Evolutionary conservation across 441 rosid species (phyloP).

Genomic region (Biscutella laevigata): DNA sequence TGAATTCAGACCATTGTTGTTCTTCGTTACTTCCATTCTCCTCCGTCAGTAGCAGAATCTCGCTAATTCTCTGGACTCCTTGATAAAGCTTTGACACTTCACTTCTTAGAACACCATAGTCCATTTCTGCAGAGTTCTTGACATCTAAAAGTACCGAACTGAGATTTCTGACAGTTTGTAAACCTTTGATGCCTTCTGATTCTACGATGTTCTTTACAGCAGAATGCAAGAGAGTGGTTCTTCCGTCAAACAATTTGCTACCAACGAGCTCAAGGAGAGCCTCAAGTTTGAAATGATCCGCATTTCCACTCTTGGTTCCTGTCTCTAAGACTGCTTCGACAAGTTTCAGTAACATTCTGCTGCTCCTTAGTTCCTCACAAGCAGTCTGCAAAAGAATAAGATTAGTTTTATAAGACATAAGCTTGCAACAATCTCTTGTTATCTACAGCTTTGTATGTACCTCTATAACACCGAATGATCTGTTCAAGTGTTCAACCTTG

Average conservation of each 20-base stretch:
- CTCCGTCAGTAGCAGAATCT: constrained; percentile 11
- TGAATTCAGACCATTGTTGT: constrained; percentile 17
- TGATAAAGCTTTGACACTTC: constrained; percentile 18
- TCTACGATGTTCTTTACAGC: constrained; percentile 71
- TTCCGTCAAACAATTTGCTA: constrained; percentile 68
- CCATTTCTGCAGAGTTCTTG: constrained; percentile 31
- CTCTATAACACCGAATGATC: constrained; percentile 61
- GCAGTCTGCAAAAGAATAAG: constrained; percentile 43
- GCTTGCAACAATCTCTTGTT: background rate
- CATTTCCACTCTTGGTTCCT: constrained; percentile 46
- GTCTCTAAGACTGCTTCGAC: constrained; percentile 70
- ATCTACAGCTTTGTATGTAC: constrained; percentile 26
- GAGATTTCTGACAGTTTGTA: constrained; percentile 24
- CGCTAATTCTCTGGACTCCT: constrained; percentile 16
- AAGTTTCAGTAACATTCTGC: constrained; percentile 65
- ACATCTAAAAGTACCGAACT: constrained; percentile 26
- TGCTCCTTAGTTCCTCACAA: constrained; percentile 66
- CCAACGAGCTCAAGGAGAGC: constrained; percentile 53
- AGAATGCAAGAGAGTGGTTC: constrained; percentile 63
- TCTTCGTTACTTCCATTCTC: background rate
- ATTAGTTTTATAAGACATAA: too few species aligned
- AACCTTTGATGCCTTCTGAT: constrained; percentile 43
- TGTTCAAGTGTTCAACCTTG: constrained; percentile 53
- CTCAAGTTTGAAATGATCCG: constrained; percentile 71
- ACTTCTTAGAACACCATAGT: constrained; percentile 24